These are phyloP conservation scores for Starmerella ratchasimensis DNA, from an alignment of 805 yeast genomes.

Conservation along the genomic window DNA sequence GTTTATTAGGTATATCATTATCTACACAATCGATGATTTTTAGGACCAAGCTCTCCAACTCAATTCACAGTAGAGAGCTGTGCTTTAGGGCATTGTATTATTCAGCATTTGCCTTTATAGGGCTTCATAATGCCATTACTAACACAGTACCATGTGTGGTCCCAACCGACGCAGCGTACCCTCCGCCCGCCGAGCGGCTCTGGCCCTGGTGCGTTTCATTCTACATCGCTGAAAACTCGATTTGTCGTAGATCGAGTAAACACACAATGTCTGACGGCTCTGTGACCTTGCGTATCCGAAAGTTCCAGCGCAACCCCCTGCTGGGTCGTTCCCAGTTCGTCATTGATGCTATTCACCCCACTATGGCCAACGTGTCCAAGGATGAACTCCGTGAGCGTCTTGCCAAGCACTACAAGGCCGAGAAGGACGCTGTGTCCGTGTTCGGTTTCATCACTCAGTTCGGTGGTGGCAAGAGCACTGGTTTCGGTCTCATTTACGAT, in stretches of 20 bases:
- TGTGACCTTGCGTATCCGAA: conserved; percentile 99
- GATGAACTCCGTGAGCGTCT: conserved; percentile 95
- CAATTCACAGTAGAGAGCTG: too few relatives aligned
- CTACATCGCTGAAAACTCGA: conserved; percentile 10
- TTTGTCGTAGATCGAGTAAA: conserved; percentile 9
- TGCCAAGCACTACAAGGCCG: conserved; percentile 79
- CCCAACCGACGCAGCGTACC: conserved; percentile 15
- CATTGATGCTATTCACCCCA: conserved; percentile 98
- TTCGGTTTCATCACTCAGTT: conserved; percentile 99
- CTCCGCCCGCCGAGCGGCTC: conserved; percentile 6
- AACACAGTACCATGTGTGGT: background rate
- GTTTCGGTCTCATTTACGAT: conserved; percentile 98
- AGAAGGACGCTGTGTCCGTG: conserved; percentile 88
- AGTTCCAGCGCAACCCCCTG: conserved; percentile 97
- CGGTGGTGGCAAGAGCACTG: conserved; percentile 99
- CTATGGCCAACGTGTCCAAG: conserved; percentile 97
- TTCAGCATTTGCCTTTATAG: background rate
- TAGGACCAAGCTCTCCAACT: too few relatives aligned
- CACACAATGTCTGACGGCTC: conserved; percentile 66
- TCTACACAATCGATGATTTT: too few relatives aligned
- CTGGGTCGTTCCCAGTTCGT: conserved; percentile 99
- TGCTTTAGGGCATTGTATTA: too few relatives aligned
- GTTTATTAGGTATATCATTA: too few relatives aligned
- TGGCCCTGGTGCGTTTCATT: background rate
- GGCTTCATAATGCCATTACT: background rate